These are phyloP conservation scores for Sarocladium strictum DNA, from an alignment of 2,329 filamentous ascomycete species.

Conservation along the genomic window DNA sequence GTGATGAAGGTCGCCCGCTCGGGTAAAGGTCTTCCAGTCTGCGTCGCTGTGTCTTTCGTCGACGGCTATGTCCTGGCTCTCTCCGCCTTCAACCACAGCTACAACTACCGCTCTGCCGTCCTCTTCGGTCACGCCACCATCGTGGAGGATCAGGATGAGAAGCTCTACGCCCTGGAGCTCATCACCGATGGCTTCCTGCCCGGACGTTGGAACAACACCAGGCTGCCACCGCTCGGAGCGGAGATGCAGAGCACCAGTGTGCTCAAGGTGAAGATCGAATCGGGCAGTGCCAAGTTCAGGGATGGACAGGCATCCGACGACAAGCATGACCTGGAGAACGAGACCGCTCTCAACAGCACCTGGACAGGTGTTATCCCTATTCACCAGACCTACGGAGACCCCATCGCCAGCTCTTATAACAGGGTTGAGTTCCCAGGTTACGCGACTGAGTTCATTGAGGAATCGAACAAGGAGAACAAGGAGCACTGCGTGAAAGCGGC, in stretches of 20 bases:
- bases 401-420: slow-evolving; percentile 56
- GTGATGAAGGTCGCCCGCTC: slow-evolving; percentile 59
- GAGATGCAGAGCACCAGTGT: slow-evolving; percentile 74
- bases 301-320: slow-evolving; percentile 57
- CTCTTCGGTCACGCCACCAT: slow-evolving; percentile 68
- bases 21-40: slow-evolving; percentile 52
- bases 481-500: slow-evolving; percentile 22
- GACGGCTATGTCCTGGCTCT: slow-evolving; percentile 77
- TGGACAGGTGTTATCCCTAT: slow-evolving; percentile 59
- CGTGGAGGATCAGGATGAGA: slow-evolving; percentile 64
- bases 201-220: slow-evolving; percentile 61
- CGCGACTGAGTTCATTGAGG: slow-evolving; percentile 39
- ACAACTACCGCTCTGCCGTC: slow-evolving; percentile 79
- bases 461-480: slow-evolving; percentile 29
- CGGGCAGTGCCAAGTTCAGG: slow-evolving; percentile 71
- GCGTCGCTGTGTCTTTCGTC: slow-evolving; percentile 65
- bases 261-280: slow-evolving; percentile 60
- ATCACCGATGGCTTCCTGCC: slow-evolving; percentile 71
- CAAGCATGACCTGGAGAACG: slow-evolving; percentile 39
- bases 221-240: slow-evolving; percentile 63
- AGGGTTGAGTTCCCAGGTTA: slow-evolving; percentile 56
- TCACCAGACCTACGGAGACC: slow-evolving; percentile 56
- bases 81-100: slow-evolving; percentile 74
- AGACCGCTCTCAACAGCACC: slow-evolving; percentile 31
- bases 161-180: slow-evolving; percentile 69